phyloP scores from a whole-genome alignment of 2,329 filamentous ascomycete species.

The Trichoderma cornu-damae region DNA sequence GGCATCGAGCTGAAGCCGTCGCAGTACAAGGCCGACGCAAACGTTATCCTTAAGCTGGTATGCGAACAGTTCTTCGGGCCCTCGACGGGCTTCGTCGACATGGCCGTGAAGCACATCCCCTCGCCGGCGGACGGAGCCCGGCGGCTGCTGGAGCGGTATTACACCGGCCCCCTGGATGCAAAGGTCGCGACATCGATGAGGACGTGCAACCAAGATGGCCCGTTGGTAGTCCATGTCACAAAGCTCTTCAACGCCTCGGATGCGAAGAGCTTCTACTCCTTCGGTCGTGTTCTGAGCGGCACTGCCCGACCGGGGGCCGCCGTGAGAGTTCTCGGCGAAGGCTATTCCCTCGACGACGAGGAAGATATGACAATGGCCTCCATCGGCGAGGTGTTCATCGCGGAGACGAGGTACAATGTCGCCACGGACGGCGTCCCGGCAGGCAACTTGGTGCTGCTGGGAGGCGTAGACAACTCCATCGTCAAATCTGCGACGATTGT shows the following conservation, averaged over 20 bases:
- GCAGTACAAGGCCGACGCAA: slow-evolving; percentile 85
- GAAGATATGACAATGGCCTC: slow-evolving; percentile 92
- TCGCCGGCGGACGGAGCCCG: slow-evolving; percentile 76
- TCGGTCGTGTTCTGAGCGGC: slow-evolving; percentile 89
- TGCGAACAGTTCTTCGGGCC: slow-evolving; percentile 95
- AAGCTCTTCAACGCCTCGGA: slow-evolving; percentile 90
- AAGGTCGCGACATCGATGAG: slow-evolving; percentile 76
- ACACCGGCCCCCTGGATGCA: slow-evolving; percentile 83
- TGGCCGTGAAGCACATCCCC: slow-evolving; percentile 84
- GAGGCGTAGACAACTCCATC: slow-evolving; percentile 94
- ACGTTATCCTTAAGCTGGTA: slow-evolving; percentile 78
- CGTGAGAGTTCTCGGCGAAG: slow-evolving; percentile 88
- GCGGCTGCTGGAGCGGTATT: slow-evolving; percentile 75
- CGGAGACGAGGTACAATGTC: slow-evolving; percentile 88
- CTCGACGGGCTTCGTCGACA: slow-evolving; percentile 87
- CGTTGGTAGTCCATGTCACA: slow-evolving; percentile 83
- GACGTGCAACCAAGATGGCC: slow-evolving; percentile 80
- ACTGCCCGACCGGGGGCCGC: slow-evolving; percentile 75
- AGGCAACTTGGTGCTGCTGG: slow-evolving; percentile 86
- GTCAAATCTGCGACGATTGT: slow-evolving; percentile 95
- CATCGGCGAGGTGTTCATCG: slow-evolving; percentile 81
- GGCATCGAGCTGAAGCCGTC: slow-evolving; percentile 87
- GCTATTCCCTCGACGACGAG: slow-evolving; percentile 93
- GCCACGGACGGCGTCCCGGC: slow-evolving; percentile 87
- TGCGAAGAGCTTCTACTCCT: slow-evolving; percentile 83